Percentiles rank a stretch among this genome's conserved stretches.
Conservation (phyloP, 1,139 yeast species). For the Oligophagozyma castellii region DNA sequence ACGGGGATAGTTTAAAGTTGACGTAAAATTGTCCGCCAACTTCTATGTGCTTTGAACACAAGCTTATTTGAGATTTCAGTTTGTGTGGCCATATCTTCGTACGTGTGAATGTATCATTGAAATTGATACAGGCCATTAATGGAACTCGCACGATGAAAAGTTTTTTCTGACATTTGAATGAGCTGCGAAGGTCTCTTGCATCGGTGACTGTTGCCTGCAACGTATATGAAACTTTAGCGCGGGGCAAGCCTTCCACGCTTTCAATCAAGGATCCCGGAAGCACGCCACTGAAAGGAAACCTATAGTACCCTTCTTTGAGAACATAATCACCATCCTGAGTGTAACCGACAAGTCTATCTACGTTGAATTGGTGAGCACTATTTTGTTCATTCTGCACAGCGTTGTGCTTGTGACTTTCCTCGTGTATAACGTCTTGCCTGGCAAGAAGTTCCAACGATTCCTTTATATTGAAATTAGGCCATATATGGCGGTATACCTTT, state of each 20-base stretch:
- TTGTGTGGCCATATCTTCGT: conserved; percentile 95
- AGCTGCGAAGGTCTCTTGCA: conserved; percentile 52
- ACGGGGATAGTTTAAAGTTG: conserved; percentile 59
- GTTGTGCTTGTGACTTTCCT: background rate
- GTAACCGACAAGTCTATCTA: background rate
- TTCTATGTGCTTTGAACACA: conserved; percentile 83
- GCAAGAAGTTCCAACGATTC: background rate
- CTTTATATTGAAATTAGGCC: background rate
- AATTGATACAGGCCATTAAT: conserved; percentile 75
- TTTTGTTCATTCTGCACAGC: no score
- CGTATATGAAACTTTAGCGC: conserved; percentile 66
- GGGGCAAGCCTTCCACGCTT: conserved; percentile 82
- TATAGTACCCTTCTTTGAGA: conserved; percentile 67
- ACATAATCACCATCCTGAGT: conserved; percentile 11
- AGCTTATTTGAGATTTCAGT: conserved; percentile 77
- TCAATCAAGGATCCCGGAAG: conserved; percentile 81
- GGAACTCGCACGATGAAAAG: conserved; percentile 74
- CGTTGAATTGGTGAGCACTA: no score
- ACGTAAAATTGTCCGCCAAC: conserved; percentile 72
- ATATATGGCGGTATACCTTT: background rate
- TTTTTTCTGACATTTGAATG: conserved; percentile 48
- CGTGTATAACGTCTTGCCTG: background rate
- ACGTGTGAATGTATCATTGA: conserved; percentile 84
- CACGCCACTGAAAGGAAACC: conserved; percentile 75
- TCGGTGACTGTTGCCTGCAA: conserved; percentile 73